Evolutionary conservation across 2,329 filamentous ascomycete genomes (phyloP).

Genomic region (Penicillium concentricum): DNA sequence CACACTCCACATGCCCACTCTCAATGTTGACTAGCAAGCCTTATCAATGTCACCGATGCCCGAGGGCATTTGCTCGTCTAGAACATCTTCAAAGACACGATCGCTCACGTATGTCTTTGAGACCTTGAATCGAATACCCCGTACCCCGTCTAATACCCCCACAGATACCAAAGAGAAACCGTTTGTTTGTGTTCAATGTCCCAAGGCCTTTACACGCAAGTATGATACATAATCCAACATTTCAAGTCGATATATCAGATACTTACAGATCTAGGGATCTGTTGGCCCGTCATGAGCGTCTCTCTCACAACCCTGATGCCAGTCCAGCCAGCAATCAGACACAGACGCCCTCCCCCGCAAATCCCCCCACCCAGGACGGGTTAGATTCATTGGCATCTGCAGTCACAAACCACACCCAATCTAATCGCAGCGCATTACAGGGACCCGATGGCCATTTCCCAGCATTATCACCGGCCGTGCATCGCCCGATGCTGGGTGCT

Average conservation of each 20-base stretch:
- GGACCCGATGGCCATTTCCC: conserved; percentile 13
- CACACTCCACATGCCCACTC: not conserved
- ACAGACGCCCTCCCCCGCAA: conserved; percentile 19
- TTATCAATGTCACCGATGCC: conserved; percentile 34
- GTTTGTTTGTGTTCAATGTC: conserved; percentile 29
- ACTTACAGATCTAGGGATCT: conserved; percentile 28
- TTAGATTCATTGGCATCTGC: conserved; percentile 31
- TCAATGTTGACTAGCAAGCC: conserved; percentile 19
- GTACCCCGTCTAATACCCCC: conserved; percentile 7
- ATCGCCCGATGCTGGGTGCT: conserved; percentile 12
- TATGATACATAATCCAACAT: conserved; percentile 9
- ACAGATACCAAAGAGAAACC: conserved; percentile 39
- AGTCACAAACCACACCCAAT: conserved; percentile 22
- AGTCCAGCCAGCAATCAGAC: conserved; percentile 13
- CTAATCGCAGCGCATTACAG: conserved; percentile 8
- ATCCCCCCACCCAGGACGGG: conserved; percentile 24
- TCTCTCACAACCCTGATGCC: conserved; percentile 24
- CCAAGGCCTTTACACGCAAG: conserved; percentile 38
- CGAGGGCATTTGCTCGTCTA: conserved; percentile 32
- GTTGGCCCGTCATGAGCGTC: conserved; percentile 32
- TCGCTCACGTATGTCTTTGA: conserved; percentile 30
- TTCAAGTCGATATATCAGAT: not conserved
- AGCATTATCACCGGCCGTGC: conserved; percentile 5
- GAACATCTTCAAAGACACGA: conserved; percentile 39
- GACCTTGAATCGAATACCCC: not conserved